Evolutionary conservation across 768 basidiomycete genomes (phyloP).

Genomic region (Xanthoconium stramineum): DNA sequence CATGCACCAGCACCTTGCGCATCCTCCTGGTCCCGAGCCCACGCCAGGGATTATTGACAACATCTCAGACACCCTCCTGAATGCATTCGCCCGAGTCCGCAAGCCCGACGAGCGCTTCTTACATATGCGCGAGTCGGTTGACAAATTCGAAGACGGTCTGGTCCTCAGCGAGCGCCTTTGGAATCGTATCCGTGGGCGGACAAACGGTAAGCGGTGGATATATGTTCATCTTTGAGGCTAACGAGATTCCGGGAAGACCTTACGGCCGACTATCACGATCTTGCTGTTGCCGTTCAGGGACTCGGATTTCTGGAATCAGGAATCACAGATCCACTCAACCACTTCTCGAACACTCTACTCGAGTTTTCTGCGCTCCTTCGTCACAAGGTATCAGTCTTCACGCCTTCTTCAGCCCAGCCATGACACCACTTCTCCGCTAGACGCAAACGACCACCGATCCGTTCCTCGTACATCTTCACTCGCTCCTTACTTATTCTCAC

Average conservation of each 20-base stretch:
- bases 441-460: slow-evolving; percentile 91
- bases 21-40: slow-evolving; percentile 84
- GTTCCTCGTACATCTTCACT: slow-evolving; percentile 85
- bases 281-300: slow-evolving; percentile 94
- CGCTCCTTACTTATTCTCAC: slow-evolving; percentile 89
- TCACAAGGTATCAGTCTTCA: slow-evolving; percentile 59
- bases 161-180: slow-evolving; percentile 76
- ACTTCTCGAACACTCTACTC: slow-evolving; percentile 93
- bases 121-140: slow-evolving; percentile 85
- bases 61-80: slow-evolving; percentile 91
- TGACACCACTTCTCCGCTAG: slow-evolving; percentile 36
- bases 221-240: slow-evolving; percentile 50
- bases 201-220: slow-evolving; percentile 67
- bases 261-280: slow-evolving; percentile 94
- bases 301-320: slow-evolving; percentile 97
- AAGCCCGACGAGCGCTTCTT: slow-evolving; percentile 98
- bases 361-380: slow-evolving; percentile 91
- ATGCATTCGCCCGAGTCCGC: slow-evolving; percentile 92
- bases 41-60: slow-evolving; percentile 86
- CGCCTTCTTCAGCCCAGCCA: neutral
- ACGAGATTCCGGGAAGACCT: slow-evolving; percentile 88
- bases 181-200: slow-evolving; percentile 71
- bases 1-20: slow-evolving; percentile 95
- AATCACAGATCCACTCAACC: slow-evolving; percentile 95
- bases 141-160: slow-evolving; percentile 97